These are phyloP conservation scores for Cardiospermum halicacabum DNA, from an alignment of 345 rosid species.

Conservation along the genomic window DNA sequence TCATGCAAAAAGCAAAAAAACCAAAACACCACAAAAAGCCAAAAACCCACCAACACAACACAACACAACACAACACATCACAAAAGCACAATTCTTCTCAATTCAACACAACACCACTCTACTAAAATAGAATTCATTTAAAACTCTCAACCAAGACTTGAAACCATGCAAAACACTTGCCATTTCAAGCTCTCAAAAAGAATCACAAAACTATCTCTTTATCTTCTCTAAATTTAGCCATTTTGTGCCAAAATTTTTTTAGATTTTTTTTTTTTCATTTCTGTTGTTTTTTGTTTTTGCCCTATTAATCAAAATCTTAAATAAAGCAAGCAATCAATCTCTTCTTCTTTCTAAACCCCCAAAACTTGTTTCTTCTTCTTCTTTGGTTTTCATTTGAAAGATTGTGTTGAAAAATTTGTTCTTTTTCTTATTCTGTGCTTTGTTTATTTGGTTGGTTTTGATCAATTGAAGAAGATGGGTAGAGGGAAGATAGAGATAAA, in stretches of 20 bases:
- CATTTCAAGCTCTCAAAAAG: slow-evolving; percentile 27
- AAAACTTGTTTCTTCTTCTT: background rate
- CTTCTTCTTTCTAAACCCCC: background rate
- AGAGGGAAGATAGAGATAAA: slow-evolving; percentile 94
- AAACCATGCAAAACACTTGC: slow-evolving; percentile 60
- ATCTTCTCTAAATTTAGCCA: slow-evolving; percentile 43
- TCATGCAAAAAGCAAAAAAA: slow-evolving; percentile 22
- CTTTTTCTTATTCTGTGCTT: background rate
- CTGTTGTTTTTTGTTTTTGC: background rate
- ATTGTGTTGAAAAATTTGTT: background rate
- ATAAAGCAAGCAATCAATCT: background rate
- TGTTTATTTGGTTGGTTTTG: background rate
- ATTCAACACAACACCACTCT: background rate
- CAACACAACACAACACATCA: background rate
- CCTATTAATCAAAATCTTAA: background rate
- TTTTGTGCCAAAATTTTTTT: background rate
- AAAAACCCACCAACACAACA: background rate
- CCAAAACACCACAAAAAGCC: no score
- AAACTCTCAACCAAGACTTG: slow-evolving; percentile 18
- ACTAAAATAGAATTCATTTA: slow-evolving; percentile 33
- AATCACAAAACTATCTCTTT: slow-evolving; percentile 8
- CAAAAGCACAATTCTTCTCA: background rate
- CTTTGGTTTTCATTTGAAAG: background rate
- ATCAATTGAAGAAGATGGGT: slow-evolving; percentile 46
- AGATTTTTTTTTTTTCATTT: no score